Evolutionary conservation across 257 asterid genomes (phyloP), one percentile per base, ranked within the genome.

Genomic region (Scutellaria baicalensis): DNA sequence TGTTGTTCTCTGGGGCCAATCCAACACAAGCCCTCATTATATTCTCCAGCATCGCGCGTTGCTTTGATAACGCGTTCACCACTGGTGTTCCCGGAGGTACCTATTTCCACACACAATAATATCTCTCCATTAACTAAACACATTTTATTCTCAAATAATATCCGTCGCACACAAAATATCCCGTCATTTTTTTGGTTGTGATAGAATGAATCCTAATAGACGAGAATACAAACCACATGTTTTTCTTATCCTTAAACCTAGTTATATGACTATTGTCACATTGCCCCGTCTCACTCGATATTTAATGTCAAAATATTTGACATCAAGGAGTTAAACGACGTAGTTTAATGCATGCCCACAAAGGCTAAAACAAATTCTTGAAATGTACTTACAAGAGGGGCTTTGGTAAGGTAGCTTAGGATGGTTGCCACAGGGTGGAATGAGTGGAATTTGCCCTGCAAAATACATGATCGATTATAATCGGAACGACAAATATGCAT

Each of bases 81-180:
- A 94, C 99, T 0, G 97, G 99, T 4, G 99, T 94, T 17, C 97
- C 99, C 12, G 97, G 97, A 17, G 99, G 99, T 42, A 94, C 97
- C 97, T 94, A 80, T 78, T 73, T 45, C 47, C 12, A 66, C n/a
- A 60, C 18, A 43, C 59, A 54, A 42, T n/a, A n/a, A n/a, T n/a
- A n/a, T 44, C 45, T 44, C 12, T 57, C 9, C n/a, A 62, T 27
- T 27, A 27, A 27, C 4, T 54, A 27, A 33, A 21, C 38, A 57
- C 13, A 10, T 13, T 71, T 5, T 10, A 38, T 38, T 9, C 36
- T 43, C 33, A 0, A 27, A 27, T 27, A 27, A 27, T 10, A 8
- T 48, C 31, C 8, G 27, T 56, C 48, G 16, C 67, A 9, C 38
- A 40, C 38, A 40, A 5, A 3, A 7, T 5, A 16, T 59, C 65